phyloP scores from a whole-genome alignment of 2,329 filamentous ascomycete genomes.

The Nemania sp. region DNA sequence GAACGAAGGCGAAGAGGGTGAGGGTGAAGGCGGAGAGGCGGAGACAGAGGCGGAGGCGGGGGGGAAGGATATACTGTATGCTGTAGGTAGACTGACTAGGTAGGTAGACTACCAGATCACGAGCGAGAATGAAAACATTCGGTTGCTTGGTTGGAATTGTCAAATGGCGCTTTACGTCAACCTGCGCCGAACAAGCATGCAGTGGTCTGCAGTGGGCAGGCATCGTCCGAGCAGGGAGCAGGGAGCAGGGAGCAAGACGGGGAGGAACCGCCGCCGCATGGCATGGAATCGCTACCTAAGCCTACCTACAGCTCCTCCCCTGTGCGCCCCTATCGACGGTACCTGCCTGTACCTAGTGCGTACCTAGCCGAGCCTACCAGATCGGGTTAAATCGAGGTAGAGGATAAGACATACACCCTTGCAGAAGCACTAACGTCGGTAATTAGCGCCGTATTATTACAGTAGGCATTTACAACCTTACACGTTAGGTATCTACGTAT shows the following conservation, averaged over 20 bases:
- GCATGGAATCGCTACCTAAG: no score
- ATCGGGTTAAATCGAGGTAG: no score
- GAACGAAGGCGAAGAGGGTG: slow-evolving; percentile 6
- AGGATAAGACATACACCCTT: neutral
- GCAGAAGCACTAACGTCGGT: neutral
- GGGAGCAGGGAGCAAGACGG: neutral
- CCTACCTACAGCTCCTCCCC: no score
- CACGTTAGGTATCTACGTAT: no score
- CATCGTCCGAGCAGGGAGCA: slow-evolving; percentile 18
- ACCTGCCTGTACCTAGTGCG: no score
- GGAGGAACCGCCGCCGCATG: slow-evolving; percentile 14
- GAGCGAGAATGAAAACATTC: slow-evolving; percentile 28
- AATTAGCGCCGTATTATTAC: neutral
- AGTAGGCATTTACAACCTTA: no score
- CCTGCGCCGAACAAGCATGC: slow-evolving; percentile 24
- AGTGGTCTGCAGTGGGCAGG: slow-evolving; percentile 8
- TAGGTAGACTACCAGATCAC: neutral
- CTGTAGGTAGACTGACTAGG: slow-evolving; percentile 5
- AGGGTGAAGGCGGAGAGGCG: slow-evolving; percentile 1
- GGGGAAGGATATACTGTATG: neutral
- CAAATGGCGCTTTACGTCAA: slow-evolving; percentile 40
- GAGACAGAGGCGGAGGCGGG: neutral
- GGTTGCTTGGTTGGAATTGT: slow-evolving; percentile 38
- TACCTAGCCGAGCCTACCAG: no score
- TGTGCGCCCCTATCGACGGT: no score